These are phyloP conservation scores for Hypomontagnella submonticulosa DNA, from an alignment of 495 filamentous ascomycete genomes.

Conservation along the genomic window DNA sequence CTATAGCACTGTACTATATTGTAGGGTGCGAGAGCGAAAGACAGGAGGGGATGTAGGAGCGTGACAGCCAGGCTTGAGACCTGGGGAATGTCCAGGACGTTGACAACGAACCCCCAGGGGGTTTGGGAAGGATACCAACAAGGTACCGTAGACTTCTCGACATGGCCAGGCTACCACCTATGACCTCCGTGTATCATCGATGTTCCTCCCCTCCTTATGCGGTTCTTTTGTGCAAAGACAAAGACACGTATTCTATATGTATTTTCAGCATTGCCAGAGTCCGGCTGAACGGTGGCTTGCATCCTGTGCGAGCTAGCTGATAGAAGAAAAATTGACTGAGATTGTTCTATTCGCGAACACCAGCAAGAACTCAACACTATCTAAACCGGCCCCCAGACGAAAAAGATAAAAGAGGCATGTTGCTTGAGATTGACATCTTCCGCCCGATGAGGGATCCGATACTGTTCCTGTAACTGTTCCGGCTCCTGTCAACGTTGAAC, in stretches of 20 bases:
- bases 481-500: conserved; percentile 28
- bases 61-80: conserved; percentile 19
- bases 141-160: conserved; percentile 19
- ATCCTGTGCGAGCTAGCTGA: background rate
- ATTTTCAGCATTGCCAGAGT: conserved; percentile 9
- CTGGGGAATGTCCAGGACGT: conserved; percentile 43
- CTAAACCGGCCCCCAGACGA: conserved; percentile 4
- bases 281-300: conserved; percentile 13
- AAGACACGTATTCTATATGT: background rate
- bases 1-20: conserved; percentile 3
- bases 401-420: conserved; percentile 3
- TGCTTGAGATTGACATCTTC: conserved; percentile 10
- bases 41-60: conserved; percentile 2
- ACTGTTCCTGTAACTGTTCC: conserved; percentile 20
- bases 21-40: conserved; percentile 3
- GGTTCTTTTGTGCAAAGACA: background rate
- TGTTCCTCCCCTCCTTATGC: conserved; percentile 2
- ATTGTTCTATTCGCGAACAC: background rate
- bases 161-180: background rate
- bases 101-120: conserved; percentile 29
- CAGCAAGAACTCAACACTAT: background rate
- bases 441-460: conserved; percentile 19
- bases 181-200: conserved; percentile 13
- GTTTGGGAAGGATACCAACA: conserved; percentile 22
- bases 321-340: no score